Evolutionary conservation across 2,329 filamentous ascomycete species (phyloP), one percentile per base, ranked within the genome.

Genomic region (Trichoderma lentiforme): DNA sequence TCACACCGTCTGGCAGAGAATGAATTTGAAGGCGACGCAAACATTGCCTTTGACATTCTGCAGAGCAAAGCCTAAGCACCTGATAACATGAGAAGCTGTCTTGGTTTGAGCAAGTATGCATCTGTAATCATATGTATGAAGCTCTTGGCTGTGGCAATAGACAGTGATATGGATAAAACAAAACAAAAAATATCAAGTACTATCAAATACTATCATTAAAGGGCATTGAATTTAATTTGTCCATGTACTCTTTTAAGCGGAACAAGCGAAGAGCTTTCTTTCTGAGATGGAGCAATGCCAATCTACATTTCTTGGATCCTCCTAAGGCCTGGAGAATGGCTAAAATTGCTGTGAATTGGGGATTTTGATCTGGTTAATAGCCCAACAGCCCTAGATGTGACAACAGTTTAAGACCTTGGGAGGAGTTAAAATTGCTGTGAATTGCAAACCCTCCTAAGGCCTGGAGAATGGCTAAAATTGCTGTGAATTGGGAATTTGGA

Each of bases 161-260:
- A 9, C 1, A n/a, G 15, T n/a, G 39, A n/a, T 0, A 3, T 2
- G 0, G 7, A 9, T n/a, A 9, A 2, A 43, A n/a, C 2, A n/a
- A 9, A n/a, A 43, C 4, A 4, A 4, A n/a, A n/a, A 43, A 9
- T 43, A 43, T n/a, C 7, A 39, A 36, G 14, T 11, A 6, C 6
- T 43, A 43, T n/a, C 7, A 39, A 36, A 6, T 11, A 6, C 6
- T 36, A 15, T 36, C 1, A 36, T 7, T 15, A 6, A 1, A 36
- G 3, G 2, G 14, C 14, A 18, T 18, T 39, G 14, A 39, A 3
- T 18, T 2, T 18, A 39, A 18, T 1, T 39, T 14, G 12, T 9
- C 30, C 30, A 32, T 32, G 30, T 36, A 36, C 36, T 18, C 36
- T 18, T 18, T 18, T 18, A 8, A 18, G 3, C 15, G 15, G 15